Evolutionary conservation across 768 basidiomycete genomes (phyloP), one percentile per base, ranked within the genome.

Genomic region (Termitomyces sp.): DNA sequence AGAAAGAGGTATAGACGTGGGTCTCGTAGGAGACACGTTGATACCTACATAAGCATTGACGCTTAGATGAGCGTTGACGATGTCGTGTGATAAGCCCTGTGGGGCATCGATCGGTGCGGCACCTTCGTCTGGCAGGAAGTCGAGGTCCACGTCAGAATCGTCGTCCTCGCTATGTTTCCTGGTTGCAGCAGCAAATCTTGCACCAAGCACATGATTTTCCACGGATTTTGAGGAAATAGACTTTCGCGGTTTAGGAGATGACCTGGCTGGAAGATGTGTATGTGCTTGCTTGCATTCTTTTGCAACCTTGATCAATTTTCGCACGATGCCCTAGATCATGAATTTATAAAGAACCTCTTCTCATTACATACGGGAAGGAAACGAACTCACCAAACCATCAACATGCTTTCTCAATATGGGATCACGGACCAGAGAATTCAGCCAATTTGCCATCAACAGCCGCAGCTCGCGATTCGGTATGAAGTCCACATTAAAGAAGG

Each of bases 401-500:
- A 72, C 73, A 65, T 86, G 84, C 61, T 77, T 80, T 66, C 80
- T 78, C 74, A 90, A 71, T 50, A 85, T 78, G n/a, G 87, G 86
- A 73, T 93, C 89, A 58, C 79, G 78, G 42, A 84, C 76, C 58
- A 93, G 71, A n/a, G 82, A 74, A 70, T 96, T 97, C 58, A 96
- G 67, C 91, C 92, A 95, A 49, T 81, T 79, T 18, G 91, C 84
- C 49, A 95, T 76, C 45, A 88, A 69, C 30, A 86, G 68, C 64
- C 94, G 79, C 67, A 96, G 72, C 65, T 89, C 90, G 59, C 85
- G 81, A 72, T 91, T 87, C 45, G 89, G 86, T 59, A 93, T 73
- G 67, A 95, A 96, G 69, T 97, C 94, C 62, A 91, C 88, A 52
- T 81, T 81, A 70, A 95, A 96, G 71, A 95, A 95, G 7, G 92